Percentiles rank a stretch among this genome's conserved stretches.
phyloP scores from a whole-genome alignment of 441 rosid species.

The California macrophylla region DNA sequence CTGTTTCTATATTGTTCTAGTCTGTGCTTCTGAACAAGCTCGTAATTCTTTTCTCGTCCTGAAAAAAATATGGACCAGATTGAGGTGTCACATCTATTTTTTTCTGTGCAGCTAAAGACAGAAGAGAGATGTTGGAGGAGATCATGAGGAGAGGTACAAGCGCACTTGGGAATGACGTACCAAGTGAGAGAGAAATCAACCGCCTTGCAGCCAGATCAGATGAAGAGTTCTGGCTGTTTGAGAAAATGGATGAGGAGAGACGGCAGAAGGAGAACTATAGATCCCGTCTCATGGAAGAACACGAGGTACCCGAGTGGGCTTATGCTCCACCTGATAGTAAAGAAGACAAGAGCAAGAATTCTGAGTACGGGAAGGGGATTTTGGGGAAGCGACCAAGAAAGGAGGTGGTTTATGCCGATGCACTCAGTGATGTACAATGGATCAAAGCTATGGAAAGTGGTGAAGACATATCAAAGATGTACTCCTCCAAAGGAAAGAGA shows the following conservation, averaged over 20 bases:
- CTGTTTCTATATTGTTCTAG: neutral
- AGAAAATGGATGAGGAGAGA: conserved; percentile 93
- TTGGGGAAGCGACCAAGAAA: conserved; percentile 78
- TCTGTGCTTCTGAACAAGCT: neutral
- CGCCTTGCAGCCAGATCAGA: conserved; percentile 85
- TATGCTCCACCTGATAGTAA: conserved; percentile 42
- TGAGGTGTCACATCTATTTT: conserved; percentile 17
- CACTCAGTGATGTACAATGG: conserved; percentile 76
- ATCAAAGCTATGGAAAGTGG: conserved; percentile 90
- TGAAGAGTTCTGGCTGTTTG: conserved; percentile 84
- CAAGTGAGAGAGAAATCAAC: conserved; percentile 97
- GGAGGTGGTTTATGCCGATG: conserved; percentile 70
- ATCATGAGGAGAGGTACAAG: conserved; percentile 95
- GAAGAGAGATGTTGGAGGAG: conserved; percentile 91
- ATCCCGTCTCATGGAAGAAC: conserved; percentile 90
- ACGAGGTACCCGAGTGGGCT: conserved; percentile 98
- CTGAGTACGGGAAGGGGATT: conserved; percentile 37
- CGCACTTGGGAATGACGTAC: conserved; percentile 89
- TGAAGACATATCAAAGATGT: conserved; percentile 40
- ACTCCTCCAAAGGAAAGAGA: conserved; percentile 28
- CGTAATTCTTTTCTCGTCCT: neutral
- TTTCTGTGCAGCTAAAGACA: conserved; percentile 73
- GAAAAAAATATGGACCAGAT: neutral
- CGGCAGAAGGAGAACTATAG: conserved; percentile 72
- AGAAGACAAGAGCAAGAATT: conserved; percentile 50